Conservation (phyloP, 805 yeast genomes). For the Sungouiozyma intestinalis region DNA sequence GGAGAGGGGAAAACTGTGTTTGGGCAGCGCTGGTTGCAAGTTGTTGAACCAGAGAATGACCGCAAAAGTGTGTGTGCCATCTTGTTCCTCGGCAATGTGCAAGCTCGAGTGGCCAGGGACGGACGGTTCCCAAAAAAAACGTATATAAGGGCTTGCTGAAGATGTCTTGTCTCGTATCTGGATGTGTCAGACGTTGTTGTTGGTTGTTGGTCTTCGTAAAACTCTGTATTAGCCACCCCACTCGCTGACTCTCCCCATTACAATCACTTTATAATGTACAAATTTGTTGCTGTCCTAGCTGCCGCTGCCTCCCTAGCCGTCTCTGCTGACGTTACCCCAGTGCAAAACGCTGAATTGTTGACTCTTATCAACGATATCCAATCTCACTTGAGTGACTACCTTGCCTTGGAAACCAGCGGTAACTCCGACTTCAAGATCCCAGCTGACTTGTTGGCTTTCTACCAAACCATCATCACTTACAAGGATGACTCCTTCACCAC, state of each 20-base stretch:
- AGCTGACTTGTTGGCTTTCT: slow-evolving; percentile 20
- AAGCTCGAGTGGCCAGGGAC: too few relatives aligned
- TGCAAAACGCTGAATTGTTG: slow-evolving; percentile 9
- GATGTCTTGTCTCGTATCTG: neutral
- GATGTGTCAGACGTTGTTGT: neutral
- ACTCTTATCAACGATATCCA: slow-evolving; percentile 12
- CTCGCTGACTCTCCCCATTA: neutral
- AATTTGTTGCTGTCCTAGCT: neutral
- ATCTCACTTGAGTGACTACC: slow-evolving; percentile 8
- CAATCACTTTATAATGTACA: neutral
- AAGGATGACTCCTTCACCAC: slow-evolving; percentile 29
- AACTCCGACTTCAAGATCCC: slow-evolving; percentile 18
- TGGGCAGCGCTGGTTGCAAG: too few relatives aligned
- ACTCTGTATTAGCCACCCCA: neutral
- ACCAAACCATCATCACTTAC: slow-evolving; percentile 23
- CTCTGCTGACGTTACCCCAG: slow-evolving; percentile 4
- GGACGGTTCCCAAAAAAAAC: too few relatives aligned
- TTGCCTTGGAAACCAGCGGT: slow-evolving; percentile 5
- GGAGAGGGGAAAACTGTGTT: too few relatives aligned
- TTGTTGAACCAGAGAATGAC: too few relatives aligned
- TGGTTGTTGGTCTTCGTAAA: neutral
- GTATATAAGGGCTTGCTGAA: too few relatives aligned
- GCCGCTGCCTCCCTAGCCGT: slow-evolving; percentile 1
- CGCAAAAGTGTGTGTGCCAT: too few relatives aligned
- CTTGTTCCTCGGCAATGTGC: too few relatives aligned